Evolutionary conservation across 2,329 filamentous ascomycete species (phyloP).

Genomic region (Clonostachys sp.): DNA sequence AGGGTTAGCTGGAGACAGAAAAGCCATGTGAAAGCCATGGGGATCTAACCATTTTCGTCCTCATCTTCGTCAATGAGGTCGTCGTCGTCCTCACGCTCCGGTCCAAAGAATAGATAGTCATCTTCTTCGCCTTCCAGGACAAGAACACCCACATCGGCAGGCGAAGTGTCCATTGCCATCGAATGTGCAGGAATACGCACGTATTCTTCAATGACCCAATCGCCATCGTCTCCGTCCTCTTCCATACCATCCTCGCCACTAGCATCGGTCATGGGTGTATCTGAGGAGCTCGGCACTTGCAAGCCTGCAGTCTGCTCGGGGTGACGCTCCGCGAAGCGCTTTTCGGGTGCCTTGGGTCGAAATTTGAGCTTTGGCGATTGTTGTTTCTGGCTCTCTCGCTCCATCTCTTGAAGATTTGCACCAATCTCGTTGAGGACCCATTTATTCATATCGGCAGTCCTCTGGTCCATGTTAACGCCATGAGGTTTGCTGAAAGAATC

Average conservation of each 20-base stretch:
- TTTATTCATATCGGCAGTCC: constrained; percentile 50
- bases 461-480: constrained; percentile 39
- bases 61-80: constrained; percentile 55
- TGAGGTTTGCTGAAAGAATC: constrained; percentile 23
- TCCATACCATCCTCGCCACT: constrained; percentile 33
- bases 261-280: constrained; percentile 29
- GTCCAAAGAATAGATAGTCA: constrained; percentile 54
- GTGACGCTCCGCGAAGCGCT: constrained; percentile 52
- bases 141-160: constrained; percentile 49
- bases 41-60: constrained; percentile 55
- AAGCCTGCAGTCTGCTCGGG: constrained; percentile 25
- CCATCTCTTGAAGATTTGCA: constrained; percentile 41
- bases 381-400: constrained; percentile 30
- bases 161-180: constrained; percentile 38
- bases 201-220: constrained; percentile 63
- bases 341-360: constrained; percentile 49
- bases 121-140: constrained; percentile 56
- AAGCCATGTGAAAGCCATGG: neutral
- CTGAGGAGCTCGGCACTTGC: constrained; percentile 12
- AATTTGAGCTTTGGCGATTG: constrained; percentile 30
- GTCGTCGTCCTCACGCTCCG: constrained; percentile 59
- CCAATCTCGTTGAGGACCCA: constrained; percentile 57
- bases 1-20: neutral
- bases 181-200: constrained; percentile 52
- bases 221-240: constrained; percentile 36